Evolutionary conservation across 148 eudicot genomes (phyloP), one percentile per base, ranked within the genome.

Genomic region (Camellia lanceoleosa): DNA sequence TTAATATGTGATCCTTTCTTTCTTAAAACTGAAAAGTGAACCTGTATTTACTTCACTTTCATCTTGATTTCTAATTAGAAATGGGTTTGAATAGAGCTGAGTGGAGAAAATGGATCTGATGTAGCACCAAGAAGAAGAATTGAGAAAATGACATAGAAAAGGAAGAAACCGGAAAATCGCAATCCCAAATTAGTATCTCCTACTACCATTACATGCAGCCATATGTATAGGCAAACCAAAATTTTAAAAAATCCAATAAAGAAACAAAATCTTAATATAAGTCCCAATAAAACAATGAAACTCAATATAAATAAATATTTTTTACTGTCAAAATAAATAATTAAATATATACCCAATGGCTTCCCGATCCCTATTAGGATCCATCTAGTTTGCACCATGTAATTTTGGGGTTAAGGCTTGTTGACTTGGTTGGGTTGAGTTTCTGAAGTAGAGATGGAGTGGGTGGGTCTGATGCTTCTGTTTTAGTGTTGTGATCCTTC

Each of bases 391-490:
- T 58, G 7, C 11, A 20, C 68, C 68, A 64, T 14, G 65, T 16
- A 58, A 3, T 42, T 30, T 30, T 4, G 3, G 12, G 52, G 8
- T 18, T 42, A 58, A 10, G 3, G 65, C 51, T 11, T 20, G 7
- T 76, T 75, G 38, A 30, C 63, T 23, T 16, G 64, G 61, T 78
- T 77, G 67, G 44, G 12, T 72, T 7, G 18, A 72, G 30, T 72
- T 52, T 56, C 20, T 42, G 43, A 30, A 78, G 63, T 6, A 19
- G 71, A 52, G 73, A 78, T 78, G 61, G 44, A 16, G 49, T 51
- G 43, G 65, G 49, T 51, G 43, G 65, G 46, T 61, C 72, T 73
- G 71, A 73, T 59, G 18, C 51, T 73, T 30, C 38, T 46, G 5
- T 16, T 18, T 61, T 4, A 42, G 56, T 56, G 54, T 41, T 52